Conservation (phyloP, 768 basidiomycete genomes). For the Kwoniella sp. region DNA sequence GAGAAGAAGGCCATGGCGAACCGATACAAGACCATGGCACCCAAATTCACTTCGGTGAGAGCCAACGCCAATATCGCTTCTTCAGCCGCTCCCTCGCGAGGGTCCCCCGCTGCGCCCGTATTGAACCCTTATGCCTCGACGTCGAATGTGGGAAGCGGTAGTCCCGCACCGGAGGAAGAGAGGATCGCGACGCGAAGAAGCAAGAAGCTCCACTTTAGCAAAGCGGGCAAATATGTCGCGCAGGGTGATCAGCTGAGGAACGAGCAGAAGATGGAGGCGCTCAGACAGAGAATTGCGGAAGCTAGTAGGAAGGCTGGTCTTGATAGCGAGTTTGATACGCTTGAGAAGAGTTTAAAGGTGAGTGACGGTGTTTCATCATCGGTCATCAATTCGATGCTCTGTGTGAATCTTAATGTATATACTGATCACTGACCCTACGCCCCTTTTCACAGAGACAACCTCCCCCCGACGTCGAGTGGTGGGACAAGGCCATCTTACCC, state of each 20-base stretch:
- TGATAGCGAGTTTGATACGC: slow-evolving; percentile 85
- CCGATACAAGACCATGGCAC: slow-evolving; percentile 94
- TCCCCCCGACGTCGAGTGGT: slow-evolving; percentile 94
- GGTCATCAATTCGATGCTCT: no score
- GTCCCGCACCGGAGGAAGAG: slow-evolving; percentile 23
- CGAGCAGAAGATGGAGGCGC: slow-evolving; percentile 77
- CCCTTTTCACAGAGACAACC: slow-evolving; percentile 67
- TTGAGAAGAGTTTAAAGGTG: slow-evolving; percentile 87
- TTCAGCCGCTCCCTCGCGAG: slow-evolving; percentile 58
- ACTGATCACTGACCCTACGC: no score
- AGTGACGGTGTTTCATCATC: slow-evolving; percentile 44
- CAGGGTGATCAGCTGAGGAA: slow-evolving; percentile 60
- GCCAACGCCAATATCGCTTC: slow-evolving; percentile 57
- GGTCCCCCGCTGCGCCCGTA: slow-evolving; percentile 62
- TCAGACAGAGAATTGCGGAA: slow-evolving; percentile 91
- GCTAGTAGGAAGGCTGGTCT: slow-evolving; percentile 89
- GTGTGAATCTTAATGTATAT: no score
- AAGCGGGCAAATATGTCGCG: slow-evolving; percentile 77
- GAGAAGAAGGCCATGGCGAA: slow-evolving; percentile 64
- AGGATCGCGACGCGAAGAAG: slow-evolving; percentile 44
- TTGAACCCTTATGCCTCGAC: slow-evolving; percentile 78
- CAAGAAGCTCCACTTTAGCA: slow-evolving; percentile 74
- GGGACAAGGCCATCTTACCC: slow-evolving; percentile 86
- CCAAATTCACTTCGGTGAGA: slow-evolving; percentile 96
- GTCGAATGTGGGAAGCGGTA: slow-evolving; percentile 29